Percentiles rank a stretch among this genome's conserved stretches.
These are phyloP conservation scores for Alternaria sp. DNA, from an alignment of 2,329 filamentous ascomycete genomes.

Conservation along the genomic window DNA sequence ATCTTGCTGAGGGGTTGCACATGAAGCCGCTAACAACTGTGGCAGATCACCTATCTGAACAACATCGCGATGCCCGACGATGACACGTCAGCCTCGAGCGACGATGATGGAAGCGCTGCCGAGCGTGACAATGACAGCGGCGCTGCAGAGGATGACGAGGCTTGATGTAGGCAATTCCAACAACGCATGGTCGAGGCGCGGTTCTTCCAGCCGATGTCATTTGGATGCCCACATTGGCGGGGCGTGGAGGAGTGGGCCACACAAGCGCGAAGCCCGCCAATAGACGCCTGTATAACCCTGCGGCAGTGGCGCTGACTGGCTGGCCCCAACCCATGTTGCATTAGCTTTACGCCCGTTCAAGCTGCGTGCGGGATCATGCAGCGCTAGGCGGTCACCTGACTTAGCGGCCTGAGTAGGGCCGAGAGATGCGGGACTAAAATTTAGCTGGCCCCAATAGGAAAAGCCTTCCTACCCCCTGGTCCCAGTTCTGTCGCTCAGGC, in stretches of 20 bases:
- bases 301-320: conserved; percentile 28
- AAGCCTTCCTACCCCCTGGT: conserved; percentile 25
- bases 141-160: conserved; percentile 22
- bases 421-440: not conserved
- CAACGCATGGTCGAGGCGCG: conserved; percentile 31
- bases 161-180: conserved; percentile 24
- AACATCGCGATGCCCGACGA: conserved; percentile 61
- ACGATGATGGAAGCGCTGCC: conserved; percentile 37
- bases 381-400: conserved; percentile 26
- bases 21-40: conserved; percentile 32
- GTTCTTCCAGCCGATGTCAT: conserved; percentile 19
- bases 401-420: not conserved
- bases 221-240: conserved; percentile 12
- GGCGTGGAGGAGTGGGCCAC: conserved; percentile 24
- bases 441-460: conserved; percentile 1
- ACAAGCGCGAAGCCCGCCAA: conserved; percentile 38
- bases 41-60: conserved; percentile 61
- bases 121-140: conserved; percentile 24
- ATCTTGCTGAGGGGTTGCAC: conserved; percentile 5
- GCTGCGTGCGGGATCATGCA: conserved; percentile 27
- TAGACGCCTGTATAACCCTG: conserved; percentile 32
- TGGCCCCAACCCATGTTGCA: conserved; percentile 27
- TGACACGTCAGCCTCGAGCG: conserved; percentile 42
- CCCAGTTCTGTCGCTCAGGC: conserved; percentile 30
- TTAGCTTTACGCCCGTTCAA: conserved; percentile 26